These are phyloP conservation scores for Penicillium hordei DNA, from an alignment of 2,329 filamentous ascomycete genomes.

Conservation along the genomic window DNA sequence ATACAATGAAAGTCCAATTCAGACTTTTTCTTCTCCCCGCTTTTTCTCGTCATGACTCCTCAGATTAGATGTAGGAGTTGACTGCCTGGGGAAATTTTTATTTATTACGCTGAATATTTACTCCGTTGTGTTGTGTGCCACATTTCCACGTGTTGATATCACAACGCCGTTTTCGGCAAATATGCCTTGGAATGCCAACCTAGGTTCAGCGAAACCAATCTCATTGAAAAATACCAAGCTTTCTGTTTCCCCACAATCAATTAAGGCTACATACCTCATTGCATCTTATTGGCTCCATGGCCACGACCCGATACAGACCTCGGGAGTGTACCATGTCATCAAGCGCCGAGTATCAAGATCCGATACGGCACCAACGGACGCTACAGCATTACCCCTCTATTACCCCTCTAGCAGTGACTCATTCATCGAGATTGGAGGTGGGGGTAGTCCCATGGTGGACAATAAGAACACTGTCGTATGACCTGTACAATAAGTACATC, in stretches of 20 bases:
- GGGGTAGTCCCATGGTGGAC: too few species aligned
- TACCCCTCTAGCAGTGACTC: background rate
- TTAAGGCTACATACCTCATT: background rate
- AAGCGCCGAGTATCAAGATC: background rate
- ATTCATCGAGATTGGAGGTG: background rate
- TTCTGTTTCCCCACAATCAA: background rate
- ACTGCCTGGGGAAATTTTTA: background rate
- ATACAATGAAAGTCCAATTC: background rate
- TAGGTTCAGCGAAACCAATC: background rate
- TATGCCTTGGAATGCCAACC: background rate
- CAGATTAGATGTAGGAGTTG: too few species aligned
- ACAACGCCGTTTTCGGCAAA: background rate
- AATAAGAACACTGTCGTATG: background rate
- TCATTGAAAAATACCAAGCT: background rate
- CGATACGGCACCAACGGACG: background rate
- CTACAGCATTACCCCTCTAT: background rate
- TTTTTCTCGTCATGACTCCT: background rate
- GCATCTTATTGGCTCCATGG: background rate
- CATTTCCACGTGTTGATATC: background rate
- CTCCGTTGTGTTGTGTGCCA: background rate
- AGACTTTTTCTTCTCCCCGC: background rate
- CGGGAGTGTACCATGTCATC: conserved; percentile 9
- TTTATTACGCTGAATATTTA: background rate
- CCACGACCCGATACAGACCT: background rate
- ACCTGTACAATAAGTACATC: too few species aligned